A percentile compares a stretch with the other conserved stretches of the same genome.
Evolutionary conservation across 1,284 basidiomycete species (phyloP).

Genomic region (Phylloporus sp.): DNA sequence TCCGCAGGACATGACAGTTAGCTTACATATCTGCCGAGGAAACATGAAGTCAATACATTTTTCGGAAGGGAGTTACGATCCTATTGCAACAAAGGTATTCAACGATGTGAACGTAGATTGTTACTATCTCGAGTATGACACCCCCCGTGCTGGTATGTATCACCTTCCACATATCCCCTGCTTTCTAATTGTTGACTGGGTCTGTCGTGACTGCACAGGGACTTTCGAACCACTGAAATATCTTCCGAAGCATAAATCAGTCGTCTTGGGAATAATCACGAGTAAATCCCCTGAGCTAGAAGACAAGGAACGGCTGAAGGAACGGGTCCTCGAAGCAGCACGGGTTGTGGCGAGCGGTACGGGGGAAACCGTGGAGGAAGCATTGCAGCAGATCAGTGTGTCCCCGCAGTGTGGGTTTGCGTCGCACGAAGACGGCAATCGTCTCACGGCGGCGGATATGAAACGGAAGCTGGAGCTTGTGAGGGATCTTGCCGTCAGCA

Average conservation of each 20-base stretch:
- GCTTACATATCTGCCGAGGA: constrained; percentile 81
- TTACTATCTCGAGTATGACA: constrained; percentile 85
- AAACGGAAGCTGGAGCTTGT: constrained; percentile 24
- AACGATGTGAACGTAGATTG: constrained; percentile 74
- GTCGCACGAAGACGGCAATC: constrained; percentile 70
- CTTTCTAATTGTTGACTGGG: not conserved
- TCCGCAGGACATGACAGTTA: constrained; percentile 71
- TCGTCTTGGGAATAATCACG: constrained; percentile 73
- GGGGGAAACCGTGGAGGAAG: constrained; percentile 60
- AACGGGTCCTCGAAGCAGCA: constrained; percentile 71
- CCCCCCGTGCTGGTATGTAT: constrained; percentile 69
- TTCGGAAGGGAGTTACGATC: constrained; percentile 77
- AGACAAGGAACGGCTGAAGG: constrained; percentile 57
- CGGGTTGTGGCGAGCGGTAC: constrained; percentile 61
- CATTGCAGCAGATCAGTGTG: constrained; percentile 70
- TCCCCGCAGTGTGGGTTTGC: constrained; percentile 82
- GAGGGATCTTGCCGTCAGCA: constrained; percentile 31
- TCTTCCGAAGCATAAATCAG: constrained; percentile 72
- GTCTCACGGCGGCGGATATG: constrained; percentile 11
- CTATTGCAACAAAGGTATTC: constrained; percentile 78
- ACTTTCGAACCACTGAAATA: constrained; percentile 70
- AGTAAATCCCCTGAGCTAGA: not conserved
- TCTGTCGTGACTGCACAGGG: constrained; percentile 22
- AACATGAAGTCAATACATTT: constrained; percentile 75
- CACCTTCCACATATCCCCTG: not conserved